phyloP scores from a whole-genome alignment of 805 yeast genomes.

The Candida odintsovae region DNA sequence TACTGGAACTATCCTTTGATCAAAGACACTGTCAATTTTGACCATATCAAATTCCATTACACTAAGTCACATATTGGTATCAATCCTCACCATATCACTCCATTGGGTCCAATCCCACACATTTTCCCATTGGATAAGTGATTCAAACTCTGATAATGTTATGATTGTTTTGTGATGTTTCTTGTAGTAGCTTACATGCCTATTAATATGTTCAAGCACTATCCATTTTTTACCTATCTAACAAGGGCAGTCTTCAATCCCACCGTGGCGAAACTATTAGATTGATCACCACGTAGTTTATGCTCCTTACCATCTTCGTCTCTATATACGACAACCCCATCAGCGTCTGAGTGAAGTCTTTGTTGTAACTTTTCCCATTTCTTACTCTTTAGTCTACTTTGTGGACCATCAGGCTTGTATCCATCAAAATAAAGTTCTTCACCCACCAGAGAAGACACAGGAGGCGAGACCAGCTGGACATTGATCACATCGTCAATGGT shows the following conservation, averaged over 20 bases:
- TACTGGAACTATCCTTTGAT: conserved; percentile 78
- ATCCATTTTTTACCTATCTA: neutral
- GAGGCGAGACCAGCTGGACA: conserved; percentile 46
- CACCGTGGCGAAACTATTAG: neutral
- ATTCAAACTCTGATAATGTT: neutral
- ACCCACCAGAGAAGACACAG: conserved; percentile 33
- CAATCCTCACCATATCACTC: conserved; percentile 81
- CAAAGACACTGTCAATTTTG: conserved; percentile 74
- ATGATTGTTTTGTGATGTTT: neutral
- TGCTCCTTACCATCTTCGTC: neutral
- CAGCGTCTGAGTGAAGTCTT: conserved; percentile 2
- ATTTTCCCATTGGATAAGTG: conserved; percentile 40
- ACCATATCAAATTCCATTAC: conserved; percentile 88
- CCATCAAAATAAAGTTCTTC: conserved; percentile 33
- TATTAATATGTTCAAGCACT: neutral
- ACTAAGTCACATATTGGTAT: conserved; percentile 77
- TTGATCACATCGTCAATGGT: conserved; percentile 8
- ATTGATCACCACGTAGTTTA: neutral
- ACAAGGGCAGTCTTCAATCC: neutral
- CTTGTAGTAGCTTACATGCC: too few relatives aligned
- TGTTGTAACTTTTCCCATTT: conserved; percentile 12
- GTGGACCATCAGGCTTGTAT: conserved; percentile 1
- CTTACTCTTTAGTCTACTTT: conserved; percentile 8
- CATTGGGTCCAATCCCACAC: conserved; percentile 82
- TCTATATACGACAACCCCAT: conserved; percentile 6